These are phyloP conservation scores for Suillus lakei DNA, from an alignment of 768 basidiomycete species.

Conservation along the genomic window DNA sequence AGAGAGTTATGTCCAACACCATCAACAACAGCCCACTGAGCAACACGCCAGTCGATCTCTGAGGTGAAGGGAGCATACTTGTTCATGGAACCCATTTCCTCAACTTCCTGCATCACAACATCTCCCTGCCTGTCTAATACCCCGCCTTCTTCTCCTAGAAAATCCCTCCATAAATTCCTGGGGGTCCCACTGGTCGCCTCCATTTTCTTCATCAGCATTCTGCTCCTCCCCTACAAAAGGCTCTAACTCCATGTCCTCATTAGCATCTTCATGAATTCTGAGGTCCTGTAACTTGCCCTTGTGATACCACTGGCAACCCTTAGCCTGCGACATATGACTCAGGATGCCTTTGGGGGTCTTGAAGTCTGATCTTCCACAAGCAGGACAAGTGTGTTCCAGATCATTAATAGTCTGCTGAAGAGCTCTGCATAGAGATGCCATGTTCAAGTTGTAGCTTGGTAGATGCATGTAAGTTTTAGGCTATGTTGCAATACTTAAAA, in stretches of 20 bases:
- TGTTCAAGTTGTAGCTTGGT: no score
- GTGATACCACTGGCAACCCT: slow-evolving; percentile 5
- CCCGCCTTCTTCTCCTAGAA: neutral
- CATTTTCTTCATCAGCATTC: no score
- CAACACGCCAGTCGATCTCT: neutral
- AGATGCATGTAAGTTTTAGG: no score
- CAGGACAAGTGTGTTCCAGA: no score
- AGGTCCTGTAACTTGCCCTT: slow-evolving; percentile 7
- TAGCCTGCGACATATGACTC: neutral
- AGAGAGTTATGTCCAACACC: neutral
- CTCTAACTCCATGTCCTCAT: neutral
- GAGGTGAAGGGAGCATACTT: neutral
- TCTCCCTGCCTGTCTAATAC: neutral
- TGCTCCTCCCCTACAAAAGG: no score
- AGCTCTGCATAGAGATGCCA: no score
- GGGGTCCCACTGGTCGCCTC: neutral
- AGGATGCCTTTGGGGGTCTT: neutral
- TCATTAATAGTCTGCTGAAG: no score
- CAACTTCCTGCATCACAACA: neutral
- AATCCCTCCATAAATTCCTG: neutral
- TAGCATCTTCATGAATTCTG: neutral
- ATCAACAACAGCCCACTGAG: neutral
- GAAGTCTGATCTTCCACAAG: neutral
- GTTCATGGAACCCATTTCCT: neutral
- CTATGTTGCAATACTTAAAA: no score